phyloP scores from a whole-genome alignment of 148 eudicot species.

The Vaccinium vitisidaea region DNA sequence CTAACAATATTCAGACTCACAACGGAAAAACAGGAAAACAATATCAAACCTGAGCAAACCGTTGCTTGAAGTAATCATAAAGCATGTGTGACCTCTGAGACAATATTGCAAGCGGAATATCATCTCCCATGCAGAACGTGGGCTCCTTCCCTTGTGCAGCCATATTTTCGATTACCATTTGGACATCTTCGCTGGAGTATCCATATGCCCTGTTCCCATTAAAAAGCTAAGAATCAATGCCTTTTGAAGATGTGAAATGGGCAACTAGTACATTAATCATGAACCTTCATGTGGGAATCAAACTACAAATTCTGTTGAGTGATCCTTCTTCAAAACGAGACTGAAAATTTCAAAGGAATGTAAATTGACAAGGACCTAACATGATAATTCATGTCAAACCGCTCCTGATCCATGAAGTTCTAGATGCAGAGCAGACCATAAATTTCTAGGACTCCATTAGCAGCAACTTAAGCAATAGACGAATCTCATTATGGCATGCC shows the following conservation, averaged over 20 bases:
- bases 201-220: conserved; percentile 78
- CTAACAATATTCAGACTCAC: neutral
- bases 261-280: conserved; percentile 8
- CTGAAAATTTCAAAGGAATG: neutral
- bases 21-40: neutral
- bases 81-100: conserved; percentile 88
- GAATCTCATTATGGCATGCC: neutral
- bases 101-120: conserved; percentile 83
- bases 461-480: neutral
- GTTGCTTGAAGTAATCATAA: conserved; percentile 96
- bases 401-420: neutral
- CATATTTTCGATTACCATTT: conserved; percentile 98
- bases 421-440: neutral
- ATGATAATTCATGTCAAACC: neutral
- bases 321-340: neutral
- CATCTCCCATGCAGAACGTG: conserved; percentile 99
- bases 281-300: conserved; percentile 4
- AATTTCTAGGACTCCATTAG: neutral
- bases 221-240: conserved; percentile 18
- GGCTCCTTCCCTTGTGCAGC: conserved; percentile 99
- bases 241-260: conserved; percentile 14
- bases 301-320: neutral
- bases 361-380: conserved; percentile 4
- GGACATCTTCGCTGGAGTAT: conserved; percentile 99
- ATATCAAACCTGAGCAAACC: conserved; percentile 85